Percentiles rank a stretch among this genome's conserved stretches.
Evolutionary conservation across 1,139 yeast species (phyloP).

Genomic region (Protomyces pachydermus): DNA sequence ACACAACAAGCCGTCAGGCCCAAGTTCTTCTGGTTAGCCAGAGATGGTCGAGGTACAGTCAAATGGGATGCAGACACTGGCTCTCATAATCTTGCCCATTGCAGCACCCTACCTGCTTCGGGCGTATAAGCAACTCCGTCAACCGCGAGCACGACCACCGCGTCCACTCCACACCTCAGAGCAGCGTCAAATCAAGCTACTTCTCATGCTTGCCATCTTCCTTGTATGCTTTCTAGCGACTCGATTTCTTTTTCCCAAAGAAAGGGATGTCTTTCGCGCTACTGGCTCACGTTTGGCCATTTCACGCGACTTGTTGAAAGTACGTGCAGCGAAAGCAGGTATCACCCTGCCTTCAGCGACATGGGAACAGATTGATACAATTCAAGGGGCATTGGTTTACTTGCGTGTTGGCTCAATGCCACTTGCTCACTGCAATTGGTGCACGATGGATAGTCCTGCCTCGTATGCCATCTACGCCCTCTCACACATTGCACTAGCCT

Average conservation of each 20-base stretch:
- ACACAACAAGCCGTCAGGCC: too few species aligned
- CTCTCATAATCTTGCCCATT: constrained; percentile 9
- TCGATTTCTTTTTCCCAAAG: not conserved
- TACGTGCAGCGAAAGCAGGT: not conserved
- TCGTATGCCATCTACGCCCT: constrained; percentile 1
- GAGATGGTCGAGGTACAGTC: not conserved
- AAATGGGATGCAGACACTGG: constrained; percentile 7
- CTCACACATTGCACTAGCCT: constrained; percentile 1
- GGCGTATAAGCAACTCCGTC: not conserved
- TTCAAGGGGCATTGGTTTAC: not conserved
- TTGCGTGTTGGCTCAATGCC: constrained; percentile 10
- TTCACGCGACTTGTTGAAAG: constrained; percentile 1
- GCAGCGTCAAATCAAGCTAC: not conserved
- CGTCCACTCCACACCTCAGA: not conserved
- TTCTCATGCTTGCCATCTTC: not conserved
- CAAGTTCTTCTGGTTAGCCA: not conserved
- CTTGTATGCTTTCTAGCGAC: not conserved
- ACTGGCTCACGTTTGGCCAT: constrained; percentile 17
- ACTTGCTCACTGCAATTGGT: constrained; percentile 10
- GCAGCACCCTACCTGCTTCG: constrained; percentile 2
- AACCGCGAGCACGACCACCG: constrained; percentile 1
- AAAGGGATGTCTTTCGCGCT: not conserved
- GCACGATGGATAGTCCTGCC: constrained; percentile 2
- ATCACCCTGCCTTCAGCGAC: not conserved
- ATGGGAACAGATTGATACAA: constrained; percentile 10